phyloP scores from a whole-genome alignment of 1,284 basidiomycete species.

The Trichosporon sp. region DNA sequence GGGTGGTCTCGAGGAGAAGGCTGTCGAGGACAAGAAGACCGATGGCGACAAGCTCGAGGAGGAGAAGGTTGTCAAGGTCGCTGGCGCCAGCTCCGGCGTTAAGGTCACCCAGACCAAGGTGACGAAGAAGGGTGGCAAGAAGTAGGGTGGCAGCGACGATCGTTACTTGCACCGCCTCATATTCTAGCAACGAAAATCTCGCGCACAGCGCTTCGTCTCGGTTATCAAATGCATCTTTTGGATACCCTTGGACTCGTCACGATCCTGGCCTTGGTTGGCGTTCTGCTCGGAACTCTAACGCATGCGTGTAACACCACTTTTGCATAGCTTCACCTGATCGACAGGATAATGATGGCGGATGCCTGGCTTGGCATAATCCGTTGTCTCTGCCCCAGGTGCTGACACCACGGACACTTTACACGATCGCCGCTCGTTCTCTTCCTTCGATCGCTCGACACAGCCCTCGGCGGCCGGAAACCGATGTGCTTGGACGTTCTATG shows the following conservation, averaged over 20 bases:
- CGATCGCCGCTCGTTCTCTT: too few species aligned
- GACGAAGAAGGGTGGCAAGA: slow-evolving; percentile 15
- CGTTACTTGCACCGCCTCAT: not conserved
- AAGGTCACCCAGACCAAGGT: slow-evolving; percentile 3
- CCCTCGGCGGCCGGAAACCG: too few species aligned
- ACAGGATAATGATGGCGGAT: too few species aligned
- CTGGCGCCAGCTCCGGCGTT: not conserved
- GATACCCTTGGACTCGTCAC: not conserved
- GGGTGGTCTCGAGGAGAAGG: slow-evolving; percentile 58
- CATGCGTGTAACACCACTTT: too few species aligned
- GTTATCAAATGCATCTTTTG: slow-evolving; percentile 4
- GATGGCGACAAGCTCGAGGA: slow-evolving; percentile 34
- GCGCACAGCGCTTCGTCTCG: not conserved
- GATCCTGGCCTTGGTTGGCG: too few species aligned
- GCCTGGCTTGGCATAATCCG: too few species aligned
- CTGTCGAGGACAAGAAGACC: slow-evolving; percentile 39
- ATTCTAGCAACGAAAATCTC: not conserved
- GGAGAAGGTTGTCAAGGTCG: slow-evolving; percentile 31
- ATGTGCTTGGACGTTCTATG: not conserved
- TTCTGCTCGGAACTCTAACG: too few species aligned
- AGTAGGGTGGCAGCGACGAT: not conserved
- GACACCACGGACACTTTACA: too few species aligned
- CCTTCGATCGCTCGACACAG: too few species aligned
- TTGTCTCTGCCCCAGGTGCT: too few species aligned
- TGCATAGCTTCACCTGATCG: too few species aligned